Evolutionary conservation across 495 filamentous ascomycete genomes (phyloP), one percentile per base, ranked within the genome.

Genomic region (Pseudoneurospora amorphoporcata): DNA sequence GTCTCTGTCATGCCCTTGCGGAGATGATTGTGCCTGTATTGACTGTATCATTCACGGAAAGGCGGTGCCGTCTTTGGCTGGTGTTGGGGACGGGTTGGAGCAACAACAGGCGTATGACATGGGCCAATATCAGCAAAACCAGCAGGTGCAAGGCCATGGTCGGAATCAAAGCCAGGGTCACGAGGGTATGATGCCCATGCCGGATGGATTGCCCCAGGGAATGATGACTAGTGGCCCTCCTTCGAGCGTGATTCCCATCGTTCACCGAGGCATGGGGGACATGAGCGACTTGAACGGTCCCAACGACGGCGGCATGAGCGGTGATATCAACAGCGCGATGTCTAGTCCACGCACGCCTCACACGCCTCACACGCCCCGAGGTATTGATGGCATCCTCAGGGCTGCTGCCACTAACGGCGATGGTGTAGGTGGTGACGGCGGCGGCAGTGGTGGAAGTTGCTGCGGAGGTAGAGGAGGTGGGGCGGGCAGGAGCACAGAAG

Each of bases 1-100:
- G 77, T 79, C 70, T 75, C 73, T 77, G 8, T 79, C 77, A 58
- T 88, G 87, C 69, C 84, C 81, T 3, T 88, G 87, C 70, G 86
- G 86, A 6, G 85, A 87, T 69, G 83, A 84, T 70, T 88, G 87
- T 73, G 73, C 82, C 35, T 88, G 87, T 71, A 73, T 85, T 4
- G 86, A 84, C 17, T 88, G 86, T 71, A 32, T 74, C 16, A 73
- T 82, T n/a, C 77, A 71, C 6, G 53, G 53, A 6, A 35, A 65
- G 12, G 29, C 53, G 53, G 53, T 8, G 29, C 53, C 53, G 1
- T 8, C 53, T 8, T 65, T 65, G 53, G 14, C 32, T 35, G 29
- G 29, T 9, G 6, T 35, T 17, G 53, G 29, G 35, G 53, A 65
- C 0, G 23, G 14, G 23, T 35, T 65, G 53, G 53, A 37, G 12